Conservation (phyloP, 257 asterid species). For the Jacaranda copaia region DNA sequence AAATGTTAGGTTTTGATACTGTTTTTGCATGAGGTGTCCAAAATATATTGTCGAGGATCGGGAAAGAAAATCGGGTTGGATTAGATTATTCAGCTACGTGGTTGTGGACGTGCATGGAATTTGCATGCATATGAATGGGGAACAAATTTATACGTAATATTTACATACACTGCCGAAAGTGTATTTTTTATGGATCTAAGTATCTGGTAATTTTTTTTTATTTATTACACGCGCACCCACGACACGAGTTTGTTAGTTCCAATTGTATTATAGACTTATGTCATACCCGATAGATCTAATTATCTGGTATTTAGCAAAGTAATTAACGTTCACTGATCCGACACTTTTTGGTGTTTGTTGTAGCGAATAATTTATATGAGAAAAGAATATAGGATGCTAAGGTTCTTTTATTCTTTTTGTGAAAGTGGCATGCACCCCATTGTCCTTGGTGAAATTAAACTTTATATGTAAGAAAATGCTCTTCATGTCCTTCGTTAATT, state of each 20-base stretch:
- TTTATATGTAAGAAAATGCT: no score
- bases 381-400: no score
- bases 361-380: neutral
- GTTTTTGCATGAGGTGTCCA: neutral
- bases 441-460: no score
- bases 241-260: neutral
- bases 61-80: neutral
- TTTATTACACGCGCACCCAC: neutral
- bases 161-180: no score
- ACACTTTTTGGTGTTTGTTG: neutral
- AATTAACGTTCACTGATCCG: no score
- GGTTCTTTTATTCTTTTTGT: no score
- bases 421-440: no score
- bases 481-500: neutral
- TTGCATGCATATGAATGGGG: conserved; percentile 16
- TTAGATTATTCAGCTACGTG: neutral
- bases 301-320: neutral
- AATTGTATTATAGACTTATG: no score
- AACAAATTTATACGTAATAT: neutral
- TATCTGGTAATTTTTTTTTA: no score
- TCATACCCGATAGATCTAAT: no score
- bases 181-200: no score
- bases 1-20: neutral
- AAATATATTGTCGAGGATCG: neutral
- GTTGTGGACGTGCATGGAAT: conserved; percentile 21